Base-by-base conservation (phyloP, 768 basidiomycete genomes). In the Floccularia luteovirens region DNA sequence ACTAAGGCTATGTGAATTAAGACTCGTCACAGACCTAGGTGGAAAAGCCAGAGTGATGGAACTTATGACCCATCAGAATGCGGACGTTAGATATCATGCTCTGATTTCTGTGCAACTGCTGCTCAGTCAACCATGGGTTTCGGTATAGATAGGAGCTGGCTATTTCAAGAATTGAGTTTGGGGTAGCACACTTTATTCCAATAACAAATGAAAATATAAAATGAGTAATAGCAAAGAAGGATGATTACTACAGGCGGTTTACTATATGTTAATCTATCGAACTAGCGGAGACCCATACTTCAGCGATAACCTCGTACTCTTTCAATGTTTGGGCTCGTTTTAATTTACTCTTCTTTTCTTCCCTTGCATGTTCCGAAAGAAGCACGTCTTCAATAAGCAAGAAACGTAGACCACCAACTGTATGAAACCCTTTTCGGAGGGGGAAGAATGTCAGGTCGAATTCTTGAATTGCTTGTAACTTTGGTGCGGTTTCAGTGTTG, bases 41-140 rank as follows among this genome's bases (percentile, higher is more conserved):
- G 96, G 79, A 2, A 99, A 99, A 64, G 75, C 74, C 2, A 72
- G 81, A 19, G 82, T 86, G 3, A 90, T 90, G 88, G 86, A 91
- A 54, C 72, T 99, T 38, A 93, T 98, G 90, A 79, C 82, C 0
- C 90, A 97, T 58, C 64, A 74, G 23, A 79, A 91, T 56, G 67
- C 85, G 16, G 87, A 98, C 51, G 91, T 97, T 40, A 78, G 90
- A 48, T 99, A 98, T 69, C 82, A 84, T 42, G 91, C 92, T 2
- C 67, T 98, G 25, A 66, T 97, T 25, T 83, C 89, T 4, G 92
- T 93, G 6, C 92, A 97, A 56, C 77, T 83, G 40, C 78, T 96
- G 23, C 86, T 96, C 53, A 91, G 90, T 57, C 90, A 93, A 50
- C 82, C 89, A 6, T 92, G 89, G 89, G 59, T 76, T 31, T 62